Conservation (phyloP, 164 flowering plant genomes). For the Santalum album region DNA sequence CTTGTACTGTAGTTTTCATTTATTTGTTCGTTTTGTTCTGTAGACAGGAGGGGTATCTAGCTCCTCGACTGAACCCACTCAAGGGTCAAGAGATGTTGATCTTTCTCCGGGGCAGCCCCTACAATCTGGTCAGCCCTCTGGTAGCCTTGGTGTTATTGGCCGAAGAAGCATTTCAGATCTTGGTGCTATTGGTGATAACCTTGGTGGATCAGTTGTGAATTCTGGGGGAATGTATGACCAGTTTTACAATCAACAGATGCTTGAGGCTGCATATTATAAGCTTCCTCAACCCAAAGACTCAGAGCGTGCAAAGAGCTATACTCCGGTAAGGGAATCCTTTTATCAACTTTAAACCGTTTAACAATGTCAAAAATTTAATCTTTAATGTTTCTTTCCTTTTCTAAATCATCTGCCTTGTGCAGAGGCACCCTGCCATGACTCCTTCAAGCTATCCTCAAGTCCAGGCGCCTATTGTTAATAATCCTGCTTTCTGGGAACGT, state of each 20-base stretch:
- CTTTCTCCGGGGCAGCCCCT: slow-evolving; percentile 83
- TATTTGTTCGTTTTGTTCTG: neutral
- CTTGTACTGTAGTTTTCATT: neutral
- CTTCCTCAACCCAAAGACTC: slow-evolving; percentile 96
- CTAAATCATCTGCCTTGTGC: slow-evolving; percentile 8
- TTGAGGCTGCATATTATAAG: slow-evolving; percentile 75
- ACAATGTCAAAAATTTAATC: too few species aligned
- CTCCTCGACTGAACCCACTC: slow-evolving; percentile 51
- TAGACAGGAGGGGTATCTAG: slow-evolving; percentile 52
- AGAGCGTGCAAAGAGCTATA: slow-evolving; percentile 76
- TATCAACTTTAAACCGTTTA: neutral
- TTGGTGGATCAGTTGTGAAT: slow-evolving; percentile 37
- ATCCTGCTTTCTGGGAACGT: slow-evolving; percentile 93
- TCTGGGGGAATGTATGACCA: slow-evolving; percentile 75
- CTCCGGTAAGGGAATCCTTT: slow-evolving; percentile 47
- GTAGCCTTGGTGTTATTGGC: slow-evolving; percentile 84
- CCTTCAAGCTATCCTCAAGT: slow-evolving; percentile 89
- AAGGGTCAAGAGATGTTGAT: slow-evolving; percentile 54
- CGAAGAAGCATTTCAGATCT: slow-evolving; percentile 87
- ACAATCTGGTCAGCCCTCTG: slow-evolving; percentile 61
- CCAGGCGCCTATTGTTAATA: slow-evolving; percentile 81
- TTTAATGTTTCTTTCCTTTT: too few species aligned
- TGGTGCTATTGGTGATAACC: slow-evolving; percentile 86
- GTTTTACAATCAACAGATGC: slow-evolving; percentile 67
- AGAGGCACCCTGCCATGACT: slow-evolving; percentile 78